Base-by-base conservation (phyloP, 306 rosid genomes). In the Echinosophora koreensis region DNA sequence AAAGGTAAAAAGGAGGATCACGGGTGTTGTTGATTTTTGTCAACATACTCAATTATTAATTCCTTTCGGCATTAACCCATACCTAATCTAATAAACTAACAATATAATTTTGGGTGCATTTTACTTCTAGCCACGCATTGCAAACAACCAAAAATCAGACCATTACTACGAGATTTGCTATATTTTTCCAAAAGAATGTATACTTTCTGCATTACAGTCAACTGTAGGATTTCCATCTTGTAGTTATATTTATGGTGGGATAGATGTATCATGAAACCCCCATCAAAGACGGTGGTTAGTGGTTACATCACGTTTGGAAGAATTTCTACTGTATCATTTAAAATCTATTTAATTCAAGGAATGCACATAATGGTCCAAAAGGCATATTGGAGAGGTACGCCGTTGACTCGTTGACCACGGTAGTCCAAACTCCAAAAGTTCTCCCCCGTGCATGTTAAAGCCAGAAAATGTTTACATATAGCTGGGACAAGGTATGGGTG, bases 331-430 rank as follows among this genome's bases (percentile, higher is more conserved):
- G 39, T 35, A 4, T 35, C 5, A 35, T 35, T 35, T 4, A 12
- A 13, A 13, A 11, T 47, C 52, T 3, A 12, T 47, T 47, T 13
- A 11, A 13, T 4, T 10, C 15, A 47, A 13, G 15, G 15, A 11
- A 12, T 47, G 52, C n/a, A 12, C 16, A 3, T 12, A 2, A 1
- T 51, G 56, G 22, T 51, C 60, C 80, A 13, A 49, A 32, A 50
- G 38, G 61, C 9, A 30, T 8, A 17, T 5, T 34, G 8, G 71
- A 60, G 16, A 50, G 14, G 62, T 27, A 70, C 63, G 10, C 22
- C 56, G n/a, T 37, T 59, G 71, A 59, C 63, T 37, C 56, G n/a
- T 49, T 59, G 71, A 59, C 63, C 64, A 49, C 35, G 35, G 64
- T 38, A 18, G 52, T 37, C 65, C 64, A 54, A 17, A 18, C 38